These are phyloP conservation scores for Claviceps digitariae DNA, from an alignment of 2,329 filamentous ascomycete genomes.

Conservation along the genomic window DNA sequence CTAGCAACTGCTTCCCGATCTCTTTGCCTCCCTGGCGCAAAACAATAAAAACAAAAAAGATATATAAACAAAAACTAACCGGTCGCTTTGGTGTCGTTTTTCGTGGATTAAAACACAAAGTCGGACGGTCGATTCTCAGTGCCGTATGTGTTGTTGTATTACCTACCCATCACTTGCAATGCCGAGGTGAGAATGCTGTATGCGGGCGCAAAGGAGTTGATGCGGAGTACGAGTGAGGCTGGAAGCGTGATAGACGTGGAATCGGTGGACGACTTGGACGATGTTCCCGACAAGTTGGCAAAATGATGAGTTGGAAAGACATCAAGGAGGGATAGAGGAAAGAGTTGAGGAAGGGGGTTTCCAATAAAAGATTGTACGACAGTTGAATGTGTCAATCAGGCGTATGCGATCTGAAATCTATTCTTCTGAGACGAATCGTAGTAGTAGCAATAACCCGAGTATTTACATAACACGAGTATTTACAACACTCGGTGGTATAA, in stretches of 20 bases:
- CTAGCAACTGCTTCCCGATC: no score
- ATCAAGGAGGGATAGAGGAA: background rate
- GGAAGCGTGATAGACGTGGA: slow-evolving; percentile 76
- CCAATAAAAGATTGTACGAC: background rate
- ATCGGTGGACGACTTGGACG: slow-evolving; percentile 64
- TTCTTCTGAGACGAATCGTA: background rate
- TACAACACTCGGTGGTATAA: slow-evolving; percentile 1
- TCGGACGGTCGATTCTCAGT: slow-evolving; percentile 72
- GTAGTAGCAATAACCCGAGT: background rate
- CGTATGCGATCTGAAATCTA: background rate
- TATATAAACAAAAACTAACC: background rate
- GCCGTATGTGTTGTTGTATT: slow-evolving; percentile 90
- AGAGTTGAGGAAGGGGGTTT: no score
- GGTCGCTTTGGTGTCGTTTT: background rate
- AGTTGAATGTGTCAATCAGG: background rate
- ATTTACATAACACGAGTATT: background rate
- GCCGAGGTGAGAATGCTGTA: slow-evolving; percentile 83
- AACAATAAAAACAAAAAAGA: background rate
- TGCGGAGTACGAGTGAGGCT: slow-evolving; percentile 89
- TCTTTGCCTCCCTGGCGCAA: background rate
- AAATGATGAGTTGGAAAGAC: slow-evolving; percentile 9
- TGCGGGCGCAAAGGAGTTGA: slow-evolving; percentile 87
- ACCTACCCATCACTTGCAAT: slow-evolving; percentile 85
- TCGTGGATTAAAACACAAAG: slow-evolving; percentile 16
- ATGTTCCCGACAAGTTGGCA: slow-evolving; percentile 55